Evolutionary conservation across 2,329 filamentous ascomycete species (phyloP), one percentile per base, ranked within the genome.

Genomic region (Harringtonia lauricola): DNA sequence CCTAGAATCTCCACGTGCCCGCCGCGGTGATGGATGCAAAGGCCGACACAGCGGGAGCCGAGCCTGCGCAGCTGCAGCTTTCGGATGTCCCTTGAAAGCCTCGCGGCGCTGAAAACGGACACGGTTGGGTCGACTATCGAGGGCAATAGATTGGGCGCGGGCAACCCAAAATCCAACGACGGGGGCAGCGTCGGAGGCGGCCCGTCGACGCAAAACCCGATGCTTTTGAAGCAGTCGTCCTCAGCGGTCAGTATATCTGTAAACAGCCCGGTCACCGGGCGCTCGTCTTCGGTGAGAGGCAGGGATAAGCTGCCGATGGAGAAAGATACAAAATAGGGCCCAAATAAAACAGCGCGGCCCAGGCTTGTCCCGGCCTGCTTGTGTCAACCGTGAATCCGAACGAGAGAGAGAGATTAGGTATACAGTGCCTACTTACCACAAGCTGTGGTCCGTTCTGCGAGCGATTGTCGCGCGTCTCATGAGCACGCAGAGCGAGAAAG

Each of bases 31-130:
- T 41, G 17, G 18, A 46, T 43, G 22, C 41, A 43, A 6, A 46
- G 19, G 28, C 45, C 45, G 17, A 43, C 21, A 34, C 41, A 46
- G n/a, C 38, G 33, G 13, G n/a, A 14, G 17, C 43, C 43, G 34
- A 28, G 33, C 9, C 34, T 28, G 33, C 43, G 29, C 21, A 45
- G 18, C 43, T 41, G 38, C 22, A 45, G 19, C 38, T 34, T 28
- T 26, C 17, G 19, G 19, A 45, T n/a, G 30, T 34, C 33, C 4
- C 14, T 13, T 17, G 26, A 4, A 24, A 45, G 39, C 26, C 28
- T 21, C 17, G 34, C 43, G 24, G 24, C 28, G n/a, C 33, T 41
- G 34, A 45, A 41, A 45, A 41, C 28, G 3, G 33, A 36, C 17
- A 14, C 21, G 8, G 17, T 14, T 22, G 17, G 17, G 17, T 36